Evolutionary conservation across 352 stramenopile species (phyloP).

Genomic region (Globisporangium perplexum): DNA sequence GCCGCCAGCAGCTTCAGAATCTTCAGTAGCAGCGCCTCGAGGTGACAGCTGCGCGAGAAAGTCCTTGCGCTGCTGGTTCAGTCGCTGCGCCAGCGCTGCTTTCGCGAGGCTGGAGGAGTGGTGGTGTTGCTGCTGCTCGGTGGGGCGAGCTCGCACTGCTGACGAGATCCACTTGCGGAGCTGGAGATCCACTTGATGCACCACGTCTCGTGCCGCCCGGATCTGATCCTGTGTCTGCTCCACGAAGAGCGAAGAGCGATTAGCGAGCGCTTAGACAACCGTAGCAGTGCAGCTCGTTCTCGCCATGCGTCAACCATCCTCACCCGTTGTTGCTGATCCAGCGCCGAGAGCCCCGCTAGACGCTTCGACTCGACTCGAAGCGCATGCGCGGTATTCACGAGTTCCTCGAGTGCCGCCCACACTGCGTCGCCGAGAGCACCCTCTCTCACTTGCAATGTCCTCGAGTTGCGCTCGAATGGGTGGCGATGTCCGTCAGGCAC

Average conservation of each 20-base stretch:
- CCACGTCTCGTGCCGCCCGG: slow-evolving; percentile 21
- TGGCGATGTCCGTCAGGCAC: slow-evolving; percentile 15
- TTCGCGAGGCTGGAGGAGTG: slow-evolving; percentile 10
- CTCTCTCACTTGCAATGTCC: slow-evolving; percentile 12
- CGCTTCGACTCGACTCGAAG: neutral
- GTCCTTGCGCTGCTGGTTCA: slow-evolving; percentile 41
- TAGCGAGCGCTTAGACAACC: neutral
- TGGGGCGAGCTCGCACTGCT: slow-evolving; percentile 10
- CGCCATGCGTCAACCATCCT: too few relatives aligned
- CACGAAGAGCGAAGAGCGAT: neutral
- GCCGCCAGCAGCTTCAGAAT: neutral
- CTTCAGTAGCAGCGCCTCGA: too few relatives aligned
- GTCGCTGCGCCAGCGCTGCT: slow-evolving; percentile 14
- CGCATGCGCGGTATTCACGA: neutral
- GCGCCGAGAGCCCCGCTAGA: neutral
- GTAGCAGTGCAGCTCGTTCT: neutral
- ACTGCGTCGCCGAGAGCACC: neutral
- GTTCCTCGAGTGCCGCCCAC: neutral
- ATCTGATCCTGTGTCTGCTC: slow-evolving; percentile 27
- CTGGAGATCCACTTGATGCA: slow-evolving; percentile 50
- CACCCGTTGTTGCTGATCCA: neutral
- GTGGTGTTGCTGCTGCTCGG: neutral
- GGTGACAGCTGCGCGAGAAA: slow-evolving; percentile 32
- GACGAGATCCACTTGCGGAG: slow-evolving; percentile 53
- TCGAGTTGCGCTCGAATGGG: slow-evolving; percentile 33